These are phyloP conservation scores for Kregervanrija delftensis DNA, from an alignment of 805 yeast species.

Conservation along the genomic window DNA sequence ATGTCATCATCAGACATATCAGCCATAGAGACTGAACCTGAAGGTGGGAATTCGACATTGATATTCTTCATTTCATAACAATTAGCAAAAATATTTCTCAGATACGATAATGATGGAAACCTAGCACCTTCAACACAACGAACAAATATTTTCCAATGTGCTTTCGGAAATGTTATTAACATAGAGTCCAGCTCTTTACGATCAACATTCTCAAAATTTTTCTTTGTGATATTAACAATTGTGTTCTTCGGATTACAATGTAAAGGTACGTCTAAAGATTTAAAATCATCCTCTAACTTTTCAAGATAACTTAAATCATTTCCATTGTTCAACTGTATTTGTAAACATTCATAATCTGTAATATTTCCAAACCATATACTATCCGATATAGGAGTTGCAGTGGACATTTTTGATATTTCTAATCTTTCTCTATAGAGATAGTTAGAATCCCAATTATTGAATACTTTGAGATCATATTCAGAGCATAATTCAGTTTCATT, in stretches of 20 bases:
- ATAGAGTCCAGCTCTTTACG: conserved; percentile 20
- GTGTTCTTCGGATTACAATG: conserved; percentile 49
- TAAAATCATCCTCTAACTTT: neutral
- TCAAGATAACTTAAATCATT: conserved; percentile 4
- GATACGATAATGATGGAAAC: conserved; percentile 41
- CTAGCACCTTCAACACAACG: conserved; percentile 54
- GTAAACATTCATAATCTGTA: conserved; percentile 53
- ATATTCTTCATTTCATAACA: conserved; percentile 17
- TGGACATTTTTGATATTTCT: conserved; percentile 80
- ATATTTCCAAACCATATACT: conserved; percentile 80
- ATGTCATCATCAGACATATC: conserved; percentile 58
- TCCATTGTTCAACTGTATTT: conserved; percentile 20
- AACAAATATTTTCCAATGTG: conserved; percentile 49
- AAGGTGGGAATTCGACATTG: conserved; percentile 65
- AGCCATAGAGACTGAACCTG: conserved; percentile 77
- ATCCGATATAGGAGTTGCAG: conserved; percentile 51
- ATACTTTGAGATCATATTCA: conserved; percentile 33
- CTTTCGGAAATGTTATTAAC: conserved; percentile 43
- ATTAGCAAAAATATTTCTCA: conserved; percentile 22
- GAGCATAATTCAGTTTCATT: conserved; percentile 25
- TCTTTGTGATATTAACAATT: conserved; percentile 33
- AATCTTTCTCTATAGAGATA: conserved; percentile 65
- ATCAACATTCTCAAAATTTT: conserved; percentile 21
- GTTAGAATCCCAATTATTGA: conserved; percentile 62
- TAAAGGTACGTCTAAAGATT: conserved; percentile 22